Percentiles rank a stretch among this genome's conserved stretches.
These are phyloP conservation scores for Adansonia rubrostipa DNA, from an alignment of 441 rosid genomes.

Conservation along the genomic window DNA sequence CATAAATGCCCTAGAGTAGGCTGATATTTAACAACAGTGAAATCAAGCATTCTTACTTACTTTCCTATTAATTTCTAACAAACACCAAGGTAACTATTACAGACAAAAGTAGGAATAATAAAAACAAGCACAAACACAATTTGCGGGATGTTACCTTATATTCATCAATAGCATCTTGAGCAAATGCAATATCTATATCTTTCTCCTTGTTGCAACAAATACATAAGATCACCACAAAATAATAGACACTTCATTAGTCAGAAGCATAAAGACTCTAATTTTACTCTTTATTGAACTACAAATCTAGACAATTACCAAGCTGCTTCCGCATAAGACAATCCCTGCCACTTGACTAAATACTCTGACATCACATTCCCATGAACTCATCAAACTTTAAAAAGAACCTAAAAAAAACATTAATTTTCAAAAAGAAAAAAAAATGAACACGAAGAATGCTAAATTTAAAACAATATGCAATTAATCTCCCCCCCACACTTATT, in stretches of 20 bases:
- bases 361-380: conserved; percentile 80
- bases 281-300: not conserved
- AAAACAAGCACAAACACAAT: not conserved
- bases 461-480: no score
- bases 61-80: no score
- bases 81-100: not conserved
- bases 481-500: no score
- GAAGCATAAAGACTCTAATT: not conserved
- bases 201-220: conserved; percentile 72
- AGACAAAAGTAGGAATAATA: not conserved
- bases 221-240: conserved; percentile 13
- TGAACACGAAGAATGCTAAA: no score
- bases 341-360: conserved; percentile 99
- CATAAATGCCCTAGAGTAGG: no score
- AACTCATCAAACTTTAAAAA: no score
- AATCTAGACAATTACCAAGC: conserved; percentile 67
- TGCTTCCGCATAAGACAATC: conserved; percentile 99
- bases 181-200: conserved; percentile 85
- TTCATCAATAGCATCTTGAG: conserved; percentile 95
- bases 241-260: not conserved
- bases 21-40: no score
- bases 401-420: no score
- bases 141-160: conserved; percentile 66
- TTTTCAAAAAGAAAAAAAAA: no score
- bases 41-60: no score